These are phyloP conservation scores for Oryza longistaminata DNA, from an alignment of 176 grass and related monocot genomes.

Conservation along the genomic window DNA sequence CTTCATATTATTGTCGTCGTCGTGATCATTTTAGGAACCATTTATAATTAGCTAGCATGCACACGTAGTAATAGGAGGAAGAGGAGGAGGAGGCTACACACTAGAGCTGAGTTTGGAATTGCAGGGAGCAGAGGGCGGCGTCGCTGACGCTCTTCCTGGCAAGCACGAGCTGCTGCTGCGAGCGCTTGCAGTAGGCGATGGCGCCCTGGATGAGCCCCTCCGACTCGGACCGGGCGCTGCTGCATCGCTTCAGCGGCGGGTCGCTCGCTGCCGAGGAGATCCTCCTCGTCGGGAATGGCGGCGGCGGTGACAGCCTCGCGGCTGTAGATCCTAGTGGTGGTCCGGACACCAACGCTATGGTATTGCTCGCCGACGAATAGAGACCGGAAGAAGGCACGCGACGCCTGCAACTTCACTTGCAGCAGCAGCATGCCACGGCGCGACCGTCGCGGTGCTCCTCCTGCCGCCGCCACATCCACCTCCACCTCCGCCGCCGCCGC, in stretches of 20 bases:
- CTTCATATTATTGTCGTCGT: conserved; percentile 48
- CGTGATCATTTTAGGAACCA: conserved; percentile 5
- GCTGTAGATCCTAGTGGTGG: neutral
- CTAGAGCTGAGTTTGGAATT: conserved; percentile 5
- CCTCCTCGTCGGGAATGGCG: conserved; percentile 11
- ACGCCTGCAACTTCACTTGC: conserved; percentile 48
- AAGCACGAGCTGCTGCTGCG: conserved; percentile 49
- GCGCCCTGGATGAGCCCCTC: conserved; percentile 75
- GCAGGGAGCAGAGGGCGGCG: conserved; percentile 39
- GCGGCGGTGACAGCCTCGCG: neutral
- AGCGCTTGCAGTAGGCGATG: conserved; percentile 80
- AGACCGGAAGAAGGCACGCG: conserved; percentile 49
- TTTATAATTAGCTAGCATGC: conserved; percentile 18
- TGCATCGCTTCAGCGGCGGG: conserved; percentile 48
- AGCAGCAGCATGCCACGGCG: conserved; percentile 22
- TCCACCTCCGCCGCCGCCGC: neutral
- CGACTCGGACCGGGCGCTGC: conserved; percentile 57
- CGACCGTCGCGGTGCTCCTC: conserved; percentile 45
- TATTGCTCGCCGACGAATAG: conserved; percentile 49
- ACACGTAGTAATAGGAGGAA: conserved; percentile 8
- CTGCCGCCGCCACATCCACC: neutral
- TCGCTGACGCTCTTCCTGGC: conserved; percentile 59
- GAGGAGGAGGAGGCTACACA: neutral
- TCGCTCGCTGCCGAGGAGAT: neutral
- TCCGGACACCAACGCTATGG: conserved; percentile 21